A percentile compares a stretch with the other conserved stretches of the same genome.
Evolutionary conservation across 2,329 filamentous ascomycete genomes (phyloP).

Genomic region (Cucurbitaria berberidis): DNA sequence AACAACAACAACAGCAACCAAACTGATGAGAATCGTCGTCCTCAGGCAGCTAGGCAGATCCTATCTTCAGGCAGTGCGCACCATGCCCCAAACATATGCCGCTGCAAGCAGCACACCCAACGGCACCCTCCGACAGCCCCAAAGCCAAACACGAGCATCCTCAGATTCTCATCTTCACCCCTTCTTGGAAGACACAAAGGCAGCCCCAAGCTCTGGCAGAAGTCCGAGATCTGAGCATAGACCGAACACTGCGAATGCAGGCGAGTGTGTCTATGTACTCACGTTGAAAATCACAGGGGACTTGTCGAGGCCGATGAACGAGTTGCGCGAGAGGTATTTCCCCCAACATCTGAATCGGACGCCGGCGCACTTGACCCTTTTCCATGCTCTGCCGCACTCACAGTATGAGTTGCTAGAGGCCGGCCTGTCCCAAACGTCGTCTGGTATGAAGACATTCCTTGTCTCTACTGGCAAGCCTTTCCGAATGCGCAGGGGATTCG

Average conservation of each 20-base stretch:
- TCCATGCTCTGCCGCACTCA: slow-evolving; percentile 54
- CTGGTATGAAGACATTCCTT: slow-evolving; percentile 43
- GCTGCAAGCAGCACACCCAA: slow-evolving; percentile 28
- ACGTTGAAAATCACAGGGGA: slow-evolving; percentile 50
- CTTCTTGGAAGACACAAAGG: slow-evolving; percentile 11
- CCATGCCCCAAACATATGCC: slow-evolving; percentile 24
- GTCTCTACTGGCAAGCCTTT: slow-evolving; percentile 50
- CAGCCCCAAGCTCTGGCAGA: no score
- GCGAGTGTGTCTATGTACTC: slow-evolving; percentile 51
- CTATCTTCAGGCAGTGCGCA: background rate
- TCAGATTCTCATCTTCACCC: slow-evolving; percentile 16
- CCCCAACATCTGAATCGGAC: slow-evolving; percentile 52
- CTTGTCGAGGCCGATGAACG: slow-evolving; percentile 49
- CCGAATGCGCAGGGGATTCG: slow-evolving; percentile 51
- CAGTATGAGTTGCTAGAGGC: slow-evolving; percentile 46
- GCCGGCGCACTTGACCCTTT: slow-evolving; percentile 54
- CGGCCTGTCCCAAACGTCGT: slow-evolving; percentile 37
- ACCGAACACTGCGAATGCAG: slow-evolving; percentile 40
- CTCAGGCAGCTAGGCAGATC: background rate
- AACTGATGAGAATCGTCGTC: background rate
- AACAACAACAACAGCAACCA: background rate
- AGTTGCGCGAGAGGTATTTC: slow-evolving; percentile 50
- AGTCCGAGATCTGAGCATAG: slow-evolving; percentile 32
- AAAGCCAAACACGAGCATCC: slow-evolving; percentile 17
- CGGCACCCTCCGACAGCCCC: slow-evolving; percentile 16